A percentile compares a stretch with the other conserved stretches of the same genome.
phyloP scores from a whole-genome alignment of 352 stramenopile species.

The Pseudoperonospora humuli region DNA sequence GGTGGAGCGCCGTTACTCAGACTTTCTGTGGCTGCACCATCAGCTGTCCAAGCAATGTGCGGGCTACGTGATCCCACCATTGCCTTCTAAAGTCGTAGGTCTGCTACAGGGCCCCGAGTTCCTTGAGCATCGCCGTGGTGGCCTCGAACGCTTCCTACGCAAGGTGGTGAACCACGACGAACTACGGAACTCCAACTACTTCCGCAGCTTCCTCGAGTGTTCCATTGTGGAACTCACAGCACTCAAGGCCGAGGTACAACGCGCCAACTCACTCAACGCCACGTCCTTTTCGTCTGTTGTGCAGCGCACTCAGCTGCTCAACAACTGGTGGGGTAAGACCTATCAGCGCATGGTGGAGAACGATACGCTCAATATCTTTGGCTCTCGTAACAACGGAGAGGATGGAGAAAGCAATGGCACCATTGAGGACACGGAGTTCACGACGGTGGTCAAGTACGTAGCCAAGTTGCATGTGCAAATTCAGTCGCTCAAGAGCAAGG shows the following conservation, averaged over 20 bases:
- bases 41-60: slow-evolving; percentile 65
- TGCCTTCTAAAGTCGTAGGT: slow-evolving; percentile 71
- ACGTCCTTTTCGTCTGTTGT: slow-evolving; percentile 40
- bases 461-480: slow-evolving; percentile 52
- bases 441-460: slow-evolving; percentile 57
- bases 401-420: slow-evolving; percentile 30
- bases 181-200: slow-evolving; percentile 56
- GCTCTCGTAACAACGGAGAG: slow-evolving; percentile 25
- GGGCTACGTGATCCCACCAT: slow-evolving; percentile 76
- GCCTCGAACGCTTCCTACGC: slow-evolving; percentile 72
- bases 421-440: slow-evolving; percentile 67
- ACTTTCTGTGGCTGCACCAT: slow-evolving; percentile 80
- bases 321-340: slow-evolving; percentile 79
- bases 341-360: slow-evolving; percentile 79
- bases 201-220: slow-evolving; percentile 68
- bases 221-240: slow-evolving; percentile 65
- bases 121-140: slow-evolving; percentile 60
- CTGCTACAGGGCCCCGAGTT: slow-evolving; percentile 75
- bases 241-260: slow-evolving; percentile 45
- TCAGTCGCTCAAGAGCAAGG: slow-evolving; percentile 55
- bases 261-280: slow-evolving; percentile 16
- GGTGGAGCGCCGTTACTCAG: slow-evolving; percentile 79
- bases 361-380: slow-evolving; percentile 59
- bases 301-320: slow-evolving; percentile 60
- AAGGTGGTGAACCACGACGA: slow-evolving; percentile 76